Conservation (phyloP, 768 basidiomycete genomes). For the Polyporus arcularius region DNA sequence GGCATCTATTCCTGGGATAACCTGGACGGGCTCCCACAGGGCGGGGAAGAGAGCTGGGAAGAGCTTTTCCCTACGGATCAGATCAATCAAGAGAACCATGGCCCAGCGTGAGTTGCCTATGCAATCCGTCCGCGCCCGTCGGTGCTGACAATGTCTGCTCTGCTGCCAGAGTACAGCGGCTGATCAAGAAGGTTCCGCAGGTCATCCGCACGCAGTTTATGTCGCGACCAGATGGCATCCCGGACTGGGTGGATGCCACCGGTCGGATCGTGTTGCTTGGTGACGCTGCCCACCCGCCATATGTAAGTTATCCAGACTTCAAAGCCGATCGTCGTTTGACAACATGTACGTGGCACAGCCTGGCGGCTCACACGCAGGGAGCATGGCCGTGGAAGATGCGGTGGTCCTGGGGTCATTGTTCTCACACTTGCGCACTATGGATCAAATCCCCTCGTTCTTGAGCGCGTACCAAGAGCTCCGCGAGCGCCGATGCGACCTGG, state of each 20-base stretch:
- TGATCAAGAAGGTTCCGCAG: conserved; percentile 34
- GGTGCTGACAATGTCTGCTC: conserved; percentile 27
- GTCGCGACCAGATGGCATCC: conserved; percentile 34
- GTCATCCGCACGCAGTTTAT: conserved; percentile 42
- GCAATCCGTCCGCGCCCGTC: background rate
- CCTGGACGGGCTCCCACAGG: conserved; percentile 32
- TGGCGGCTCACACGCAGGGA: conserved; percentile 51
- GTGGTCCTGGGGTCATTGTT: conserved; percentile 62
- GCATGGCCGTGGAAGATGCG: conserved; percentile 61
- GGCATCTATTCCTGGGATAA: conserved; percentile 41
- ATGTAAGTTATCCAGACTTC: conserved; percentile 38
- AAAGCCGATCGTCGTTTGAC: background rate
- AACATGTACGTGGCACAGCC: conserved; percentile 38
- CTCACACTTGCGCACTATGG: conserved; percentile 45
- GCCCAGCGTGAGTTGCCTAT: conserved; percentile 37
- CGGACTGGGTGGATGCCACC: conserved; percentile 51
- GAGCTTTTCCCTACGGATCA: conserved; percentile 34
- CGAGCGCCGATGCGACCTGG: conserved; percentile 45
- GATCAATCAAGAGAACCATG: conserved; percentile 36
- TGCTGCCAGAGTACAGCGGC: conserved; percentile 29
- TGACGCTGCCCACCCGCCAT: conserved; percentile 59
- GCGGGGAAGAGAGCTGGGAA: conserved; percentile 37
- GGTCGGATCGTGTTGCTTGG: conserved; percentile 56
- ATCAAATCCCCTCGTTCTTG: conserved; percentile 53
- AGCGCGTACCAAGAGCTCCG: conserved; percentile 61